Evolutionary conservation across 2,329 filamentous ascomycete genomes (phyloP).

Genomic region (Fusarium torreyae): DNA sequence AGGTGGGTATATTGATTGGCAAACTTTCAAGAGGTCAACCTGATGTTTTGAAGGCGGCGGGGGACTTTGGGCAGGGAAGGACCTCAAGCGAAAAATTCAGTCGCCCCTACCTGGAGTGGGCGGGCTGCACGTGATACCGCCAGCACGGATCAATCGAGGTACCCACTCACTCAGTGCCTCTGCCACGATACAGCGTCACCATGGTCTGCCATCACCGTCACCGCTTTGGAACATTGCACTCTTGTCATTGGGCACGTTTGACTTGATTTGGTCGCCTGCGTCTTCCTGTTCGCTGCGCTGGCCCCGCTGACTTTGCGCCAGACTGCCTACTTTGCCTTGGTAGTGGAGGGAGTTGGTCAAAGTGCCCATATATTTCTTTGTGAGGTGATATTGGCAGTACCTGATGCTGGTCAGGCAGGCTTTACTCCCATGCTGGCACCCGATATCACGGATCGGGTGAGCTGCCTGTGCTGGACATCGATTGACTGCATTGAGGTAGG

Average conservation of each 20-base stretch:
- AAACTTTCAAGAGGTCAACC: conserved; percentile 56
- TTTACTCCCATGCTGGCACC: conserved; percentile 25
- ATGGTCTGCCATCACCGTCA: conserved; percentile 44
- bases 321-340: conserved; percentile 37
- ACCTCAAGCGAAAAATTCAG: conserved; percentile 62
- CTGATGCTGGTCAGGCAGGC: conserved; percentile 11
- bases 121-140: conserved; percentile 54
- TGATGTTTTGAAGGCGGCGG: conserved; percentile 62
- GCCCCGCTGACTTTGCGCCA: conserved; percentile 26
- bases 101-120: conserved; percentile 51
- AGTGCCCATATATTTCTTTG: conserved; percentile 15
- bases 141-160: too few species aligned
- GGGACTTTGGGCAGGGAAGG: conserved; percentile 57
- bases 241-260: conserved; percentile 42
- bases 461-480: conserved; percentile 1
- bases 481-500: conserved; percentile 11
- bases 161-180: conserved; percentile 36
- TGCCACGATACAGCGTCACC: conserved; percentile 37
- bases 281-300: conserved; percentile 32
- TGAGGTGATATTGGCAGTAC: conserved; percentile 10
- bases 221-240: conserved; percentile 47
- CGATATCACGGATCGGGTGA: conserved; percentile 24
- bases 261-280: conserved; percentile 22
- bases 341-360: neutral
- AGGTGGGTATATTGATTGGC: conserved; percentile 53